A percentile compares a stretch with the other conserved stretches of the same genome.
Conservation (phyloP, 129 eudicot species). For the Heracleum sosnowskyi region DNA sequence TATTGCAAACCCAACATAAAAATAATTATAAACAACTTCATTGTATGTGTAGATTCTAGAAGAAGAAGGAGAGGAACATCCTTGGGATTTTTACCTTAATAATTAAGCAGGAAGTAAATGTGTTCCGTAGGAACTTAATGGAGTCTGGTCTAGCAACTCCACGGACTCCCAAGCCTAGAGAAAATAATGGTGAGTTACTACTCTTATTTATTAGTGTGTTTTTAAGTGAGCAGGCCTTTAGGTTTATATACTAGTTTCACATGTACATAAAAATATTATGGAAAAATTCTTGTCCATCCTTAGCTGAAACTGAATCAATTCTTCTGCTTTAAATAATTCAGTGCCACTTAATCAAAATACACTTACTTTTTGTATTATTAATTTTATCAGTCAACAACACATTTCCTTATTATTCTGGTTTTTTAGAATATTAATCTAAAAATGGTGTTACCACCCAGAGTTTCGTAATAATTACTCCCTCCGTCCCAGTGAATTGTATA, state of each 20-base stretch:
- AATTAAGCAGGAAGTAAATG: not conserved
- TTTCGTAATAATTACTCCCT: too few relatives aligned
- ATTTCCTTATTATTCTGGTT: constrained; percentile 1
- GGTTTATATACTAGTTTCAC: not conserved
- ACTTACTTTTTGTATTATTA: not conserved
- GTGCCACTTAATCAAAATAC: not conserved
- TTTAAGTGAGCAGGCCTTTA: not conserved
- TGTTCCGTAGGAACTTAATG: not conserved
- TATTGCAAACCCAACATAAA: not conserved
- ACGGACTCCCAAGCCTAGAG: too few relatives aligned
- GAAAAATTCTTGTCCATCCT: constrained; percentile 8
- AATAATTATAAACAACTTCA: too few relatives aligned
- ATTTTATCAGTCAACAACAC: constrained; percentile 4
- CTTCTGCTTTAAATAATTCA: constrained; percentile 4
- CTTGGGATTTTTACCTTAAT: constrained; percentile 11
- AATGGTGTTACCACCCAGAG: not conserved
- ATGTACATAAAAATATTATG: not conserved
- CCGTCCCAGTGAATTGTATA: too few relatives aligned
- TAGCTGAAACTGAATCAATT: not conserved
- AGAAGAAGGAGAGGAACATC: too few relatives aligned
- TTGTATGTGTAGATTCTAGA: too few relatives aligned
- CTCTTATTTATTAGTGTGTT: not conserved
- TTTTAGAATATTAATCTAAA: not conserved
- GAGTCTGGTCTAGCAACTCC: not conserved
- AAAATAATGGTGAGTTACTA: not conserved